These are phyloP conservation scores for Zarea fungicola DNA, from an alignment of 2,329 filamentous ascomycete species.

Conservation along the genomic window DNA sequence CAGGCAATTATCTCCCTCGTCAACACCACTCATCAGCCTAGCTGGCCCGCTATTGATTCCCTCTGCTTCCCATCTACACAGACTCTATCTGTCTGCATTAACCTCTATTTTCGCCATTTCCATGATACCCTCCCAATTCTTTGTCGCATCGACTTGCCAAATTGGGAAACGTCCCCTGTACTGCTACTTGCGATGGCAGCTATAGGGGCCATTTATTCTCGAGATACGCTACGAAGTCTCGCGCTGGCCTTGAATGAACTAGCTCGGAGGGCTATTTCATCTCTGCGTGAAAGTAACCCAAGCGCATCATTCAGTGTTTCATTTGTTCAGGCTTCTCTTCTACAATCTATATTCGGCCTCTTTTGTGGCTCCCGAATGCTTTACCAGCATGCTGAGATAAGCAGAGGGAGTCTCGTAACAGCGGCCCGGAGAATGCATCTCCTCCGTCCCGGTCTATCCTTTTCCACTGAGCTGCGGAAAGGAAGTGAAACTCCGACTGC, in stretches of 20 bases:
- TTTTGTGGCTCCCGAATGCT: conserved; percentile 12
- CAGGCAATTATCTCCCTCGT: conserved; percentile 7
- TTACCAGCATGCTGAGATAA: conserved; percentile 10
- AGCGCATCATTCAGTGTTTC: neutral
- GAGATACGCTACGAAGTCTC: neutral
- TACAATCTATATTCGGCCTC: conserved; percentile 9
- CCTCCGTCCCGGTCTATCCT: conserved; percentile 8
- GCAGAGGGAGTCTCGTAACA: conserved; percentile 5
- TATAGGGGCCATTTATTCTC: conserved; percentile 9
- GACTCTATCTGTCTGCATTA: conserved; percentile 7
- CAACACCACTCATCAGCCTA: conserved; percentile 1
- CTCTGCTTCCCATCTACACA: conserved; percentile 3
- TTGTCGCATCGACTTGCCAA: neutral
- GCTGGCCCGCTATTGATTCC: conserved; percentile 1
- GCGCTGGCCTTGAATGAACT: conserved; percentile 7
- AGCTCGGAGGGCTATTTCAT: neutral
- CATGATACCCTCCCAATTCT: conserved; percentile 6
- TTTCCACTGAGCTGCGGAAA: conserved; percentile 7
- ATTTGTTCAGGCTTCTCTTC: conserved; percentile 5
- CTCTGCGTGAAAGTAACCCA: conserved; percentile 1
- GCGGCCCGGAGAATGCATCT: conserved; percentile 11
- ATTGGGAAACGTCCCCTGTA: neutral
- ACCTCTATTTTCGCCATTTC: conserved; percentile 12
- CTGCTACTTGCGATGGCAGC: conserved; percentile 10
- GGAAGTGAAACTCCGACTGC: neutral